These are phyloP conservation scores for Iberis amara DNA, from an alignment of 441 rosid genomes.

Conservation along the genomic window DNA sequence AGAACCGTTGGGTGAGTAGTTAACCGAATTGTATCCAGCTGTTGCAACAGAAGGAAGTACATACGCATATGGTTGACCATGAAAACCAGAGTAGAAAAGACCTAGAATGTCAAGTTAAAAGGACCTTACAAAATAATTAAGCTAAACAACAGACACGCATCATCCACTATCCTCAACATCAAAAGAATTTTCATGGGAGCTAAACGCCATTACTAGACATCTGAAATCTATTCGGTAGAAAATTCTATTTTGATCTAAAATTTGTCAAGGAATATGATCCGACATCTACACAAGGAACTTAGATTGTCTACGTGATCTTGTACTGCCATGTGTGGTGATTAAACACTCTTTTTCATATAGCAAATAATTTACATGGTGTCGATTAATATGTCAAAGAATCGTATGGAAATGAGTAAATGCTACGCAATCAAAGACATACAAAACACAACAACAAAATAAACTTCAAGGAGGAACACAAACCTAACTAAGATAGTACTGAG, in stretches of 20 bases:
- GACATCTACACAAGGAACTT: background rate
- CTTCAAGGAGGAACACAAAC: constrained; percentile 7
- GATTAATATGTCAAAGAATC: constrained; percentile 2
- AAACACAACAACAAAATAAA: constrained; percentile 20
- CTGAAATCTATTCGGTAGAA: constrained; percentile 5
- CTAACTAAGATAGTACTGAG: constrained; percentile 22
- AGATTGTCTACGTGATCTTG: constrained; percentile 11
- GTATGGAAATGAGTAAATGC: constrained; percentile 3
- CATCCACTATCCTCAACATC: background rate
- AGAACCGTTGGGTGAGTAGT: constrained; percentile 65
- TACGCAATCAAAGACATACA: constrained; percentile 22
- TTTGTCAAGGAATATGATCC: too few species aligned
- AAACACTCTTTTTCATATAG: constrained; percentile 13
- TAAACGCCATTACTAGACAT: constrained; percentile 18
- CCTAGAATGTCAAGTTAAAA: constrained; percentile 49
- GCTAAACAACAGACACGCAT: constrained; percentile 26
- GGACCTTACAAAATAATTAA: constrained; percentile 34
- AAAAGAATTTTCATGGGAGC: background rate
- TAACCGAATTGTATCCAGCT: constrained; percentile 57
- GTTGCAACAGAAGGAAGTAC: constrained; percentile 78
- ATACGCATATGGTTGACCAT: constrained; percentile 58
- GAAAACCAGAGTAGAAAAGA: constrained; percentile 66
- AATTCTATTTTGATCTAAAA: constrained; percentile 7
- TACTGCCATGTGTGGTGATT: constrained; percentile 8
- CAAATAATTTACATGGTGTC: background rate